Conservation (phyloP, 768 basidiomycete species). For the Coprinopsis sp. region DNA sequence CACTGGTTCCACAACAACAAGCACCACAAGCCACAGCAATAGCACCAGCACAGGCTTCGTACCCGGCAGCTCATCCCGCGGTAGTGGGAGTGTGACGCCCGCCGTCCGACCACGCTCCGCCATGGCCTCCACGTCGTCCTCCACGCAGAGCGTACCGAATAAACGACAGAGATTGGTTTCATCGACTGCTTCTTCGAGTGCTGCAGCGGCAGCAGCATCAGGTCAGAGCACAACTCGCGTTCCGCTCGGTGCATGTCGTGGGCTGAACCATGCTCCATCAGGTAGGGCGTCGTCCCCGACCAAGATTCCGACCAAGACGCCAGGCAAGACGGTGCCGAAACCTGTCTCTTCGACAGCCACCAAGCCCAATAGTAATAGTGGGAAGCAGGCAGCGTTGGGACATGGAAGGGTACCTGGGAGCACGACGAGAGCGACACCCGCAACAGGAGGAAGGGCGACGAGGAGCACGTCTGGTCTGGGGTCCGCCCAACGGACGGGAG, state of each 20-base stretch:
- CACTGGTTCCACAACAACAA: slow-evolving; percentile 20
- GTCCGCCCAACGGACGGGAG: slow-evolving; percentile 10
- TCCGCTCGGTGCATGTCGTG: slow-evolving; percentile 38
- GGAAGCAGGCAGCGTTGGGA: slow-evolving; percentile 51
- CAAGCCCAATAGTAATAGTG: no score
- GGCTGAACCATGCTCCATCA: neutral
- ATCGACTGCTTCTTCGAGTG: slow-evolving; percentile 14
- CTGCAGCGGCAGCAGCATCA: slow-evolving; percentile 16
- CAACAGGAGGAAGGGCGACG: slow-evolving; percentile 19
- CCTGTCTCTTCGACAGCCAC: no score
- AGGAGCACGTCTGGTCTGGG: slow-evolving; percentile 13
- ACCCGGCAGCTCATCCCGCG: slow-evolving; percentile 28
- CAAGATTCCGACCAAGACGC: slow-evolving; percentile 41
- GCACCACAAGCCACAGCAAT: neutral
- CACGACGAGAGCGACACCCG: slow-evolving; percentile 17
- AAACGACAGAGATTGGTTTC: slow-evolving; percentile 61
- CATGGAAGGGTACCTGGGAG: slow-evolving; percentile 45
- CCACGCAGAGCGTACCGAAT: slow-evolving; percentile 48
- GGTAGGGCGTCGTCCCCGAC: slow-evolving; percentile 40
- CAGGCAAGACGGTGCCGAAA: slow-evolving; percentile 46
- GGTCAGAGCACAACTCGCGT: slow-evolving; percentile 21
- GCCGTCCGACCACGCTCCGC: slow-evolving; percentile 55
- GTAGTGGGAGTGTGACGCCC: slow-evolving; percentile 49
- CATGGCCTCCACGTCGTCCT: slow-evolving; percentile 17
- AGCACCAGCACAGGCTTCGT: slow-evolving; percentile 21